Evolutionary conservation across 345 rosid species (phyloP), one percentile per base, ranked within the genome.

Genomic region (Orychophragmus violaceus): DNA sequence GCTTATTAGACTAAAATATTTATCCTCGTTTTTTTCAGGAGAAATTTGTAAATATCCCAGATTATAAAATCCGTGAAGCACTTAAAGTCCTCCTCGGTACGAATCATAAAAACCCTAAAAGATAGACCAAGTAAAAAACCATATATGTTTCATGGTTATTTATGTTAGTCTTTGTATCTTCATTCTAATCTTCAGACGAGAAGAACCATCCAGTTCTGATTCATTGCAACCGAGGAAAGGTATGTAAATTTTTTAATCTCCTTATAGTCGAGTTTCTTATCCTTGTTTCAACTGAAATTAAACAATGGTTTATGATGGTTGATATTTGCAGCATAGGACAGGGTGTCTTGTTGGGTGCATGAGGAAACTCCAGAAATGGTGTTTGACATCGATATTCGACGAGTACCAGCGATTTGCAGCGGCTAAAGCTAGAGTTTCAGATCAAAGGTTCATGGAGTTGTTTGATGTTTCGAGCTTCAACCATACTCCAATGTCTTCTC

Each of bases 181-280:
- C 14, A 18, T 32, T 36, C 25, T 10, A 33, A 70, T 28, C 71
- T 12, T 67, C 74, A 93, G 98, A 93, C 81, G 87, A 75, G 64
- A 88, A 81, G 82, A 93, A 90, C 69, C 98, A 88, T 74, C 98
- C 98, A 1, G 74, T 93, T 77, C 56, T 93, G 69, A 87, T 93
- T 70, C 98, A 93, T 59, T 93, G 97, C 66, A 93, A 93, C 30
- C 74, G 97, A 37, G 98, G 98, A 69, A 93, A 93, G 97, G 98
- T 90, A 78, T 46, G 78, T 72, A 24, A 37, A 49, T 66, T 3
- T 11, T 10, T 1, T 48, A 13, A 44, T 22, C 16, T 48, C 42
- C 18, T 52, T 11, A 25, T 13, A 25, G 10, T 48, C 11, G 18
- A 33, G 25, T 35, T 71, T 62, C 24, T 18, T 28, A 21, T 18